Evolutionary conservation across 2,329 filamentous ascomycete genomes (phyloP).

Genomic region (Hypoxylon sp.): DNA sequence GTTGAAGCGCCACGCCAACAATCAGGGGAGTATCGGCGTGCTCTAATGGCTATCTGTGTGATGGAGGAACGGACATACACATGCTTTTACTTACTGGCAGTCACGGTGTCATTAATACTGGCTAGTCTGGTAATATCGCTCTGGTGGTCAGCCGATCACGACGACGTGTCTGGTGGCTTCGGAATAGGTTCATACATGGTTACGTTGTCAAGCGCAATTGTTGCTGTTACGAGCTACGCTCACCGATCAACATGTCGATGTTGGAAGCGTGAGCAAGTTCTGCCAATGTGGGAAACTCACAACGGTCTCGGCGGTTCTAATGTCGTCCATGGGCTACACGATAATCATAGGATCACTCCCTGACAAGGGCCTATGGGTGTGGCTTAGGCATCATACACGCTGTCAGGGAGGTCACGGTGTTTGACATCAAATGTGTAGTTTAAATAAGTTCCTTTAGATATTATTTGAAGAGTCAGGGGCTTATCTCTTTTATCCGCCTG

Average conservation of each 20-base stretch:
- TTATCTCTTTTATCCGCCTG: not conserved
- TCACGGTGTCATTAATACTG: not conserved
- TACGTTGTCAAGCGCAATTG: slow-evolving; percentile 2
- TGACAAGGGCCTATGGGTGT: not conserved
- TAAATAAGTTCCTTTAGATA: not conserved
- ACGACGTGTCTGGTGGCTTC: slow-evolving; percentile 21
- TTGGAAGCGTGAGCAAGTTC: not conserved
- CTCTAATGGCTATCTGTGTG: not conserved
- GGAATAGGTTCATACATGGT: slow-evolving; percentile 21
- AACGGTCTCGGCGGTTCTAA: not conserved
- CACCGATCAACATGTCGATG: slow-evolving; percentile 22
- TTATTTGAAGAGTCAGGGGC: not conserved
- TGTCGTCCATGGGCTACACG: not conserved
- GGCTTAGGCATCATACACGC: not conserved
- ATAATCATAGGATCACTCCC: not conserved
- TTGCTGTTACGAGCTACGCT: slow-evolving; percentile 16
- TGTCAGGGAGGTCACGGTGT: not conserved
- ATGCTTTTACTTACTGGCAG: slow-evolving; percentile 23
- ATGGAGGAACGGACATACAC: slow-evolving; percentile 17
- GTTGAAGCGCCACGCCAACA: not conserved
- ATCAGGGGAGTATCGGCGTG: not conserved
- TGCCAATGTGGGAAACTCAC: not conserved
- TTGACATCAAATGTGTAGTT: no score
- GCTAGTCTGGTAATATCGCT: slow-evolving; percentile 23
- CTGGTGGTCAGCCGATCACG: slow-evolving; percentile 25